Percentiles rank a stretch among this genome's conserved stretches.
Evolutionary conservation across 164 flowering plant species (phyloP).

Genomic region (Cinnamomum chago): DNA sequence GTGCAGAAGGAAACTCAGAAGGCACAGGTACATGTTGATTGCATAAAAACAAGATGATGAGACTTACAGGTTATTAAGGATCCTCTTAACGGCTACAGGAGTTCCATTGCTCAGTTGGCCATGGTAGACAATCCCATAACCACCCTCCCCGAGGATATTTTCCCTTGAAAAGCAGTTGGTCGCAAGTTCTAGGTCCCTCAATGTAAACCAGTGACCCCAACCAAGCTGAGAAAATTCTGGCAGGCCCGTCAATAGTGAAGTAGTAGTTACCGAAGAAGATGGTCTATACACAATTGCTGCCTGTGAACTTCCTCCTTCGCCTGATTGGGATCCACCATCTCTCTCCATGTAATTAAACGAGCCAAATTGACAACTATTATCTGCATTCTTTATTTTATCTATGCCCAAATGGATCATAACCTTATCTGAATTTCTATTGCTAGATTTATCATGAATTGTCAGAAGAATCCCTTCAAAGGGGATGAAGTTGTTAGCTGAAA

Average conservation of each 20-base stretch:
- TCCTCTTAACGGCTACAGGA: constrained; percentile 86
- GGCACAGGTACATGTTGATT: neutral
- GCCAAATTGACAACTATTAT: constrained; percentile 49
- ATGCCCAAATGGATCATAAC: constrained; percentile 33
- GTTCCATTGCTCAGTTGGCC: constrained; percentile 79
- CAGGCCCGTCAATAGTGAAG: constrained; percentile 69
- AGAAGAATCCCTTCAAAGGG: constrained; percentile 33
- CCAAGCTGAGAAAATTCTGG: constrained; percentile 90
- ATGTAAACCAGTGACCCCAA: constrained; percentile 96
- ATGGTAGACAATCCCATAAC: constrained; percentile 85
- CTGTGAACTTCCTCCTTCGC: constrained; percentile 42
- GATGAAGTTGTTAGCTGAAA: constrained; percentile 28
- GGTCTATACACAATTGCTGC: constrained; percentile 25
- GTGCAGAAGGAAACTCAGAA: neutral
- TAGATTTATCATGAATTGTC: constrained; percentile 42
- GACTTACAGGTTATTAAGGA: constrained; percentile 78
- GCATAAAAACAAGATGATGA: constrained; percentile 1
- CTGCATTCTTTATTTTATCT: constrained; percentile 37
- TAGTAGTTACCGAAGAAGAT: constrained; percentile 41
- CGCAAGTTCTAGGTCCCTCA: constrained; percentile 77
- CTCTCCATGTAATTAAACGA: constrained; percentile 53
- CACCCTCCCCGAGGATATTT: constrained; percentile 83
- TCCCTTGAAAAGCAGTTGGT: constrained; percentile 72
- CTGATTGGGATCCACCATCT: constrained; percentile 50
- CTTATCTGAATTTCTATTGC: constrained; percentile 58